phyloP scores from a whole-genome alignment of 352 stramenopile species.

The Pythium aquatile region DNA sequence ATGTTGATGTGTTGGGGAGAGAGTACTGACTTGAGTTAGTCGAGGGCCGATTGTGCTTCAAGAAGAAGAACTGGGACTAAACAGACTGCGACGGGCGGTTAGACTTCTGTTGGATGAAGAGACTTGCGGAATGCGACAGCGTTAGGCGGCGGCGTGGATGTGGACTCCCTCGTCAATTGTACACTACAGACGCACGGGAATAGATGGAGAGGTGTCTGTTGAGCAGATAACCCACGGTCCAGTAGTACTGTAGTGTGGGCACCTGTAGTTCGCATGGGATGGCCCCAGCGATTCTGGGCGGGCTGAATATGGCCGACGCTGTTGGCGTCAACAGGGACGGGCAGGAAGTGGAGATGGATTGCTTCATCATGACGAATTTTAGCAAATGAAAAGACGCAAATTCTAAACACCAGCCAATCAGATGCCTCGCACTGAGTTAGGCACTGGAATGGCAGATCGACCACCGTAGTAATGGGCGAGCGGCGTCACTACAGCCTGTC shows the following conservation, averaged over 20 bases:
- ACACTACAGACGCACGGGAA: too few relatives aligned
- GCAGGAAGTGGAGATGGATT: background rate
- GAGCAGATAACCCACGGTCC: too few relatives aligned
- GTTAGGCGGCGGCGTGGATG: background rate
- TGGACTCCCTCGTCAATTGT: too few relatives aligned
- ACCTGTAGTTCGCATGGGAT: background rate
- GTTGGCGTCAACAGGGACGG: background rate
- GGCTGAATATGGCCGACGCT: background rate
- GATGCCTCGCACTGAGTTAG: background rate
- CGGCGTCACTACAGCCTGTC: background rate
- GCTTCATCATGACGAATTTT: slow-evolving; percentile 2
- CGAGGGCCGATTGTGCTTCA: background rate
- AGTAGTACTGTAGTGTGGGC: too few relatives aligned
- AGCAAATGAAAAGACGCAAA: slow-evolving; percentile 2
- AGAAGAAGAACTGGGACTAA: background rate
- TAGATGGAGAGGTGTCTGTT: background rate
- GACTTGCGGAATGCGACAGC: background rate
- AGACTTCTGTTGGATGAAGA: background rate
- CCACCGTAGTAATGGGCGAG: background rate
- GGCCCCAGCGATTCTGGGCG: background rate
- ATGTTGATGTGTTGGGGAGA: background rate
- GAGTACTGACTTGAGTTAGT: slow-evolving; percentile 8
- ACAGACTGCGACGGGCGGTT: background rate
- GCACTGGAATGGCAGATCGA: background rate
- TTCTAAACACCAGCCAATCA: slow-evolving; percentile 11